Base-by-base conservation (phyloP, 106 monocot species). In the Dendrobium nobile region DNA sequence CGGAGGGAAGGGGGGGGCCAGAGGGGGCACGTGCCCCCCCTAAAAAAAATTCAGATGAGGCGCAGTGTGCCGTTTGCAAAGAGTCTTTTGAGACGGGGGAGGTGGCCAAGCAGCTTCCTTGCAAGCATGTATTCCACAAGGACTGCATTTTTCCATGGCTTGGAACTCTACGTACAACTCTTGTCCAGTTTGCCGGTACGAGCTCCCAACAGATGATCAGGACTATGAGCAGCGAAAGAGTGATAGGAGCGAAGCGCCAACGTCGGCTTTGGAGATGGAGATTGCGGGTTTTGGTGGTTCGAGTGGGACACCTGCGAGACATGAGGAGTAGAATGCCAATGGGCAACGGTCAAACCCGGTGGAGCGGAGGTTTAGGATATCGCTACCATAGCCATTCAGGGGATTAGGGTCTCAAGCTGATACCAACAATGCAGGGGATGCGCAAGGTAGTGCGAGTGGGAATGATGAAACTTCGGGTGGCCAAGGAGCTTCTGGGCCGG, bases 111-210 rank as follows among this genome's bases (percentile, higher is more conserved):
- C n/a, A n/a, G n/a, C n/a, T n/a, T n/a, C n/a, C n/a, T n/a, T n/a
- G n/a, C n/a, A n/a, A n/a, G n/a, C n/a, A n/a, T n/a, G n/a, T n/a
- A n/a, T n/a, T n/a, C n/a, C n/a, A n/a, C n/a, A n/a, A n/a, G n/a
- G n/a, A n/a, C n/a, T 96, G 96, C 83, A 91, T 96, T 61, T 41
- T 96, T 5, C 93, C 96, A 7, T 96, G 96, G 96, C 90, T n/a
- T 96, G 0, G 91, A 91, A 78, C 80, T 96, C 67, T n/a, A n/a
- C n/a, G n/a, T 93, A 93, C 70, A 96, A 96, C 59, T 92, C 96
- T 8, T 96, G 96, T 76, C 96, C 96, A 0, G 91, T 96, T 9
- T 96, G 96, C 67, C 80, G 93, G 55, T 93, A 79, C 47, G 96
- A 96, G 80, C 74, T 93, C 75, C 93, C 87, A 0, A 96, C 96